Conservation (phyloP, 1,284 basidiomycete genomes). For the Naganishia cerealis region DNA sequence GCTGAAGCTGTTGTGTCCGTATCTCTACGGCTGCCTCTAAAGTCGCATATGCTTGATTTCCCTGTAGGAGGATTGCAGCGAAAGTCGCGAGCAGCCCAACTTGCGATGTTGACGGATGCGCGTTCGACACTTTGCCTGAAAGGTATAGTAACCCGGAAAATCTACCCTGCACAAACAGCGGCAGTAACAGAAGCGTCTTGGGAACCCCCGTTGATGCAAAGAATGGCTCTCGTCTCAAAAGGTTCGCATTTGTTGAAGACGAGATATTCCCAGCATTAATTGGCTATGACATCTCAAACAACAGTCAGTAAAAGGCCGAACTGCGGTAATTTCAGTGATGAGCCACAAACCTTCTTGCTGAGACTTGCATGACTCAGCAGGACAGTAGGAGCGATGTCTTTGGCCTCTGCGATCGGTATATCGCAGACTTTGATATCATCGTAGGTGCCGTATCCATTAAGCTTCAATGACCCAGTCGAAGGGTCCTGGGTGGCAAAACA, state of each 20-base stretch:
- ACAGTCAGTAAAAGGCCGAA: not conserved
- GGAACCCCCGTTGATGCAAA: conserved; percentile 18
- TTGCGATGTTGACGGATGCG: conserved; percentile 22
- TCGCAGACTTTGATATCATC: conserved; percentile 26
- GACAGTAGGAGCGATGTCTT: conserved; percentile 20
- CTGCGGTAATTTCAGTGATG: not conserved
- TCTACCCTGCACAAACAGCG: conserved; percentile 31
- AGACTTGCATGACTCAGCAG: conserved; percentile 22
- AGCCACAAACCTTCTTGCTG: conserved; percentile 21
- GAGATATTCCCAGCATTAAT: conserved; percentile 13
- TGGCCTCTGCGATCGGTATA: conserved; percentile 25
- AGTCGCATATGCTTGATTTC: conserved; percentile 26
- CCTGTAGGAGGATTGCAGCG: conserved; percentile 30
- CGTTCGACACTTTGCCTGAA: conserved; percentile 13
- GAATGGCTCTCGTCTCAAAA: conserved; percentile 32
- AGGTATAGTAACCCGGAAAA: conserved; percentile 30
- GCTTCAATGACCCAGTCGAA: conserved; percentile 6
- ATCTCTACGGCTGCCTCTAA: conserved; percentile 31
- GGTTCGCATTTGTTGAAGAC: conserved; percentile 14
- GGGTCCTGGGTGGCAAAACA: conserved; percentile 33
- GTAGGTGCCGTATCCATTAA: conserved; percentile 27
- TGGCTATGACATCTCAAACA: not conserved
- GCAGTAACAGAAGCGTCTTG: conserved; percentile 11
- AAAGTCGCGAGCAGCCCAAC: conserved; percentile 31
- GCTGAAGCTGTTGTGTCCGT: conserved; percentile 32